Evolutionary conservation across 352 stramenopile genomes (phyloP).

Genomic region (Plasmopara viticola): DNA sequence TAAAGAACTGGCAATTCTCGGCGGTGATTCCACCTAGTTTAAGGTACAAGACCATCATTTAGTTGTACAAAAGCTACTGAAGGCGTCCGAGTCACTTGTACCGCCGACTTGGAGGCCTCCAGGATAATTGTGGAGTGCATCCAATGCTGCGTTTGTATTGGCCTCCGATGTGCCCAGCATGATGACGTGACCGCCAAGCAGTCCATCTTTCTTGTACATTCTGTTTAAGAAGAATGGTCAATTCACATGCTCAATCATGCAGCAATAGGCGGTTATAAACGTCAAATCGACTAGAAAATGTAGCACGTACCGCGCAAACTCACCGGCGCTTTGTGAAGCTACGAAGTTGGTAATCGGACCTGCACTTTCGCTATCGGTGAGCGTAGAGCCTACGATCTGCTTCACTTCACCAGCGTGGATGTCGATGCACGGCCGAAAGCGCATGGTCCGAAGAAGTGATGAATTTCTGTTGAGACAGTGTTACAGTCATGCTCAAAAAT

Average conservation of each 20-base stretch:
- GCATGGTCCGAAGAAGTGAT: conserved; percentile 45
- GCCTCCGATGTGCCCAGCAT: conserved; percentile 92
- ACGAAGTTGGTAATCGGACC: conserved; percentile 91
- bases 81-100: conserved; percentile 8
- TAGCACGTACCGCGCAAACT: conserved; percentile 55
- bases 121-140: conserved; percentile 86
- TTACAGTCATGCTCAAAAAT: no score
- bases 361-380: conserved; percentile 76
- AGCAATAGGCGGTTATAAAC: not conserved
- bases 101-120: conserved; percentile 94
- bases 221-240: conserved; percentile 19
- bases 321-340: conserved; percentile 53
- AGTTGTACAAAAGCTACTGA: not conserved
- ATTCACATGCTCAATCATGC: conserved; percentile 1
- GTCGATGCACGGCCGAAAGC: conserved; percentile 98
- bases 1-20: conserved; percentile 91
- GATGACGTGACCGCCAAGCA: conserved; percentile 96
- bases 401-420: conserved; percentile 97
- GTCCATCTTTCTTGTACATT: conserved; percentile 89
- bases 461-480: not conserved
- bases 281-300: conserved; percentile 3
- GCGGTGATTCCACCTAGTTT: conserved; percentile 80
- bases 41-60: not conserved
- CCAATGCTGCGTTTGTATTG: conserved; percentile 87
- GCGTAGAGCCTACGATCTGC: conserved; percentile 97